Evolutionary conservation across 805 yeast genomes (phyloP), one percentile per base, ranked within the genome.

Genomic region (Yamadazyma sp.): DNA sequence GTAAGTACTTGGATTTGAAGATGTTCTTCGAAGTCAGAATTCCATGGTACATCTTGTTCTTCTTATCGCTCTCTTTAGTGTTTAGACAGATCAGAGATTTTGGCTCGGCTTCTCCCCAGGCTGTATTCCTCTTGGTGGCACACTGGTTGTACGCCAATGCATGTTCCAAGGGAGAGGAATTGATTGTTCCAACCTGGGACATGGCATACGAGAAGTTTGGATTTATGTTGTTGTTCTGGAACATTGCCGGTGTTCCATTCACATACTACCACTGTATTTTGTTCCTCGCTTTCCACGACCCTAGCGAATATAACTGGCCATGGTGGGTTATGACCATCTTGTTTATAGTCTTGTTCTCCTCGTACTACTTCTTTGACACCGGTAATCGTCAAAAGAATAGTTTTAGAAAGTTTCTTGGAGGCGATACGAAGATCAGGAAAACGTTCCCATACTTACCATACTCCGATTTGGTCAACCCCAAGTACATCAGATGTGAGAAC

Each of bases 171-270:
- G 99, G 98, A 52, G 99, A 93, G 67, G 98, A 93, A 61, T 71
- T 91, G 53, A 93, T 93, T 59, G 95, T 90, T 46, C 96, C 98
- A 52, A 85, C 96, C 13, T 93, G 99, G 98, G 99, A 93, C 63
- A 91, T 93, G 97, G 96, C 95, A 21, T 93, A 93, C 64, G 99
- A 93, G 64, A 93, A 93, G 67, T 93, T 93, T 54, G 99, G 99
- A n/a, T 93, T 93, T 73, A 90, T 93, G 98, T 77, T 93, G 49
- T 80, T 90, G 52, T 93, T 93, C 74, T 93, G 99, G 99, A 93
- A 93, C 70, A 88, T 93, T 60, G 96, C 97, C 21, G 99, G 99
- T 54, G 99, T 93, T 28, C 99, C 99, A 33, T 93, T 82, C 79
- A 91, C 98, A 28, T 93, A 93, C 70, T 88, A 97, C 64, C 96